Percentiles rank a stretch among this genome's conserved stretches.
Evolutionary conservation across 2,329 filamentous ascomycete genomes (phyloP).

Genomic region (Colletotrichum navitas): DNA sequence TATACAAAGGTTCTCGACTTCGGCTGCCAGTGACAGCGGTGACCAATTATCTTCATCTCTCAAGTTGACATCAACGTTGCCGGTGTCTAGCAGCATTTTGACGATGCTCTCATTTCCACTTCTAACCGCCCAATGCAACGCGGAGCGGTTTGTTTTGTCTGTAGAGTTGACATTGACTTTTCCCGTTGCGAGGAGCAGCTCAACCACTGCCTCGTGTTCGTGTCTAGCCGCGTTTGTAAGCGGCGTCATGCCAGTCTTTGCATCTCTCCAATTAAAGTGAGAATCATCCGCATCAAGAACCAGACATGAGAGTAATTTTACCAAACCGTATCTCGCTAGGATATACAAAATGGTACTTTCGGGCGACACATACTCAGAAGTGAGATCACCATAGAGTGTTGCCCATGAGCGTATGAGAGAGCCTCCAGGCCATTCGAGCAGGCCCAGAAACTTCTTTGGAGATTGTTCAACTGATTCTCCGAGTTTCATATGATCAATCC

Average conservation of each 20-base stretch:
- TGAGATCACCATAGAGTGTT: too few relatives aligned
- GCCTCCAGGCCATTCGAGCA: too few relatives aligned
- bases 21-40: slow-evolving; percentile 8
- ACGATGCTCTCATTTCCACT: slow-evolving; percentile 35
- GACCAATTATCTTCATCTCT: slow-evolving; percentile 1
- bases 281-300: neutral
- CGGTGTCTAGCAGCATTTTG: slow-evolving; percentile 15
- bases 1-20: neutral
- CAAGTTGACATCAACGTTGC: neutral
- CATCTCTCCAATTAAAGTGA: neutral
- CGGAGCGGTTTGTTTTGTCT: neutral
- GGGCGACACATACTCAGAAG: too few relatives aligned
- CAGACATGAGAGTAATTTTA: neutral
- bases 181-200: neutral
- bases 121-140: neutral
- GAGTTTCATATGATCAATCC: too few relatives aligned
- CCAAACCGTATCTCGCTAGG: neutral
- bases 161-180: neutral
- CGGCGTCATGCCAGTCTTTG: neutral
- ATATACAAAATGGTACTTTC: rapidly evolving
- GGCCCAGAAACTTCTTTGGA: too few relatives aligned
- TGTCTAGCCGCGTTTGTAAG: neutral
- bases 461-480: too few relatives aligned
- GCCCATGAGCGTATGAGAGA: too few relatives aligned
- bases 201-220: neutral